These are phyloP conservation scores for Neurospora sp. DNA, from an alignment of 495 filamentous ascomycete genomes.

Conservation along the genomic window DNA sequence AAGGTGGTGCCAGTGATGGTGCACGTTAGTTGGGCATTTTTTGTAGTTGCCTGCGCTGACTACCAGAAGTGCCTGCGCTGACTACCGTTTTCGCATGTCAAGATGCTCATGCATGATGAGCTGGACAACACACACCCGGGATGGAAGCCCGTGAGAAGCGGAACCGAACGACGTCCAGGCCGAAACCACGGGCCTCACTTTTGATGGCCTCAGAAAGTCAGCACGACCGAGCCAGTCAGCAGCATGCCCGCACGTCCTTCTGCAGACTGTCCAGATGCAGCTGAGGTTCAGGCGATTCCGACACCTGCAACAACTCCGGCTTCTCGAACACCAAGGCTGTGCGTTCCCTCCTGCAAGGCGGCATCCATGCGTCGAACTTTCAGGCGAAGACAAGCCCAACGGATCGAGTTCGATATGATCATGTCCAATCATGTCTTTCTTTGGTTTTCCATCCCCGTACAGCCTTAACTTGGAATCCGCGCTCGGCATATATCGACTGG, in stretches of 20 bases:
- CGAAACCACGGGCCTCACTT: neutral
- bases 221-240: neutral
- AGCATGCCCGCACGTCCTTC: neutral
- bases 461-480: neutral
- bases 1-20: no score
- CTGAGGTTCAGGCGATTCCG: neutral
- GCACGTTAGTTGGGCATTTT: no score
- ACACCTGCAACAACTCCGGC: neutral
- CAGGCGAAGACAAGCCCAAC: neutral
- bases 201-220: neutral
- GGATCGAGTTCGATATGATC: neutral
- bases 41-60: no score
- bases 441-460: neutral
- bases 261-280: neutral
- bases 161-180: neutral
- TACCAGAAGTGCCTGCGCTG: no score
- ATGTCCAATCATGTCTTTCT: neutral
- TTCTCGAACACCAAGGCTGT: neutral
- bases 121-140: slow-evolving; percentile 11
- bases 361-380: neutral
- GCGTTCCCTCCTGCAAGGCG: neutral
- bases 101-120: slow-evolving; percentile 31
- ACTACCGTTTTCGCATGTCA: no score
- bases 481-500: neutral
- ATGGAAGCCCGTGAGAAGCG: neutral